Evolutionary conservation across 2,329 filamentous ascomycete genomes (phyloP), one percentile per base, ranked within the genome.

Genomic region (Penicillium sp.): DNA sequence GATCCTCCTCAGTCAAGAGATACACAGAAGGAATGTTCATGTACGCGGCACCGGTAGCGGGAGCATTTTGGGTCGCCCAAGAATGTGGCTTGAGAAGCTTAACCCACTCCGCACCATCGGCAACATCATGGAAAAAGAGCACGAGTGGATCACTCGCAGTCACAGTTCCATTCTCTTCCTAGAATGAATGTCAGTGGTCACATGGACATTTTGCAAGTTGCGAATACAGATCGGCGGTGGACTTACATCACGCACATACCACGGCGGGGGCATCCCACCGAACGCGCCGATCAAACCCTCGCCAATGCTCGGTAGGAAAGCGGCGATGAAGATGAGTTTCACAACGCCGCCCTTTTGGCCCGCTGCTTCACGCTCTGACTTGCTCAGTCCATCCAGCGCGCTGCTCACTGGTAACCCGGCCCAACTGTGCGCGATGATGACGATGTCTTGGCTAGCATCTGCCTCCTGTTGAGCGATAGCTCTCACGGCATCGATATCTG

Each of bases 341-440:
- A 68, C 57, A 9, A 76, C 71, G 4, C 73, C 73, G 2, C 73
- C 73, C 1, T 53, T 45, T 42, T 69, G 62, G 4, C 68, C 67
- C 16, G 56, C 55, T 19, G 60, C 44, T 48, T 69, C 55, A 9
- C 70, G 62, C 16, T 69, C 65, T 3, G 57, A 36, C 40, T 68
- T 69, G 30, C 66, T 67, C 25, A 76, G 65, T 1, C 69, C 71
- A 11, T 68, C 60, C 1, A 73, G 56, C 2, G 68, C 67, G 54
- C 71, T 71, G 59, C 64, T 74, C 16, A 73, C 72, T 0, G 72
- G 72, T 10, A 75, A 52, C 2, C 71, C 70, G 5, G 71, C 66
- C 68, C 73, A 75, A 55, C 72, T 74, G 61, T 74, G 72, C 26
- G 63, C 60, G 6, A 74, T 49, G 5, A 74, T 42, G 16, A 73